Evolutionary conservation across 192 early-diverging fungal species (phyloP), one percentile per base, ranked within the genome.

Genomic region (Coemansia sp.): DNA sequence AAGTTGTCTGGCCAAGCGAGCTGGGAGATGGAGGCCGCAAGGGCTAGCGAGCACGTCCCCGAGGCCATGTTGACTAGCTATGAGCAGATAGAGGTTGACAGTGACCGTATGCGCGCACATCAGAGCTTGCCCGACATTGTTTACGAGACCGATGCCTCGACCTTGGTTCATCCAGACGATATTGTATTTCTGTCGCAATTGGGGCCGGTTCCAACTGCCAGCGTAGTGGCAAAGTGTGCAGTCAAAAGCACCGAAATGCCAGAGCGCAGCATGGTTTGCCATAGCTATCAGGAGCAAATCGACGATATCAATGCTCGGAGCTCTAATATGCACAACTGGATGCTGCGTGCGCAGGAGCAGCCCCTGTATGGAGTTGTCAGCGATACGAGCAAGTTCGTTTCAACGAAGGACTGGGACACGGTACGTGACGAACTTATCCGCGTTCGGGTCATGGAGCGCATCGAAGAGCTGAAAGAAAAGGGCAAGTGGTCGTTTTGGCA

Each of bases 401-500:
- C 76, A 20, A 79, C 76, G 6, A 62, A 57, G 41, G 73, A 78
- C 54, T 84, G 82, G 82, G 65, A 78, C 35, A 57, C 77, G 3
- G 85, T 76, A 24, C 72, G 77, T 25, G 79, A 84, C 12, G 85
- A 86, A 58, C 59, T 84, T 11, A 72, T 73, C 27, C 67, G 67
- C 2, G 60, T 73, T 5, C 78, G 76, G 22, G 64, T 76, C n/a
- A 71, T 86, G 68, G 69, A 84, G 58, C 72, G 83, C 31, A 76
- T 84, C 36, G 85, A 86, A 32, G 76, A 74, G 20, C 53, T 86
- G 27, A 84, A 84, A 38, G 76, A 71, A 10, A 69, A 70, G 36
- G 74, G 74, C 49, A 74, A 70, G 49, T 84, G 82, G 79, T 76
- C 79, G 27, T 84, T 86, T 39, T 75, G 76, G 63, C 85, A 86